A percentile compares a stretch with the other conserved stretches of the same genome.
These are phyloP conservation scores for Sporothrix curviconia DNA, from an alignment of 2,329 filamentous ascomycete genomes.

Conservation along the genomic window DNA sequence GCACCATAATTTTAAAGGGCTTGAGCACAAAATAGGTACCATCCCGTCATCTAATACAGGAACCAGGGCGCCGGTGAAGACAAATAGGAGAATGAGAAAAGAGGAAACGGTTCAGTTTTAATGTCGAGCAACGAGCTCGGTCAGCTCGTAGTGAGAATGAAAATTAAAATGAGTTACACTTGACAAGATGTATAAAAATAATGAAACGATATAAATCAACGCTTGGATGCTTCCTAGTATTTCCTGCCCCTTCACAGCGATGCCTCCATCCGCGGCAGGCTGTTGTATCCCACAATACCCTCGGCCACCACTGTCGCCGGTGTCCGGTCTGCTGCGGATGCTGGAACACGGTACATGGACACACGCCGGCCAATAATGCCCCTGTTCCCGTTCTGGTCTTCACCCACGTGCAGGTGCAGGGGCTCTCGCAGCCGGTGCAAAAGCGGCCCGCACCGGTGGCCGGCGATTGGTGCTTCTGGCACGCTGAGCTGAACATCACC, in stretches of 20 bases:
- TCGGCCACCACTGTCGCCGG: constrained; percentile 8
- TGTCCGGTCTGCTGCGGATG: neutral
- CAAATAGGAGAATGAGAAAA: neutral
- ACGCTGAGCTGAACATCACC: constrained; percentile 9
- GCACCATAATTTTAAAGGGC: neutral
- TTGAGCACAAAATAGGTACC: neutral
- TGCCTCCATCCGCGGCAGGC: constrained; percentile 1
- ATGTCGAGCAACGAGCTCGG: too few species aligned
- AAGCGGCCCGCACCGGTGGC: neutral
- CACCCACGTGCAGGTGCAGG: constrained; percentile 18
- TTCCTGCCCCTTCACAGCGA: neutral
- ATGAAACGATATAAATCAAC: too few species aligned
- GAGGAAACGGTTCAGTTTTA: too few species aligned
- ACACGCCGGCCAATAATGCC: constrained; percentile 19
- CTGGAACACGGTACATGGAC: constrained; percentile 9
- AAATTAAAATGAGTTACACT: too few species aligned
- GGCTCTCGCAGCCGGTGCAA: constrained; percentile 12
- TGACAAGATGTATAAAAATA: too few species aligned
- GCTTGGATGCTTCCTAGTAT: neutral
- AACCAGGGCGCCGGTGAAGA: neutral
- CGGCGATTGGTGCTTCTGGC: neutral
- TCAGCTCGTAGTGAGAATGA: too few species aligned
- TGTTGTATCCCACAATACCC: constrained; percentile 20
- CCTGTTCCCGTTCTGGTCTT: constrained; percentile 16
- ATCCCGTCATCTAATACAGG: neutral